Evolutionary conservation across 768 basidiomycete genomes (phyloP), one percentile per base, ranked within the genome.

Genomic region (Leccinum variicolor): DNA sequence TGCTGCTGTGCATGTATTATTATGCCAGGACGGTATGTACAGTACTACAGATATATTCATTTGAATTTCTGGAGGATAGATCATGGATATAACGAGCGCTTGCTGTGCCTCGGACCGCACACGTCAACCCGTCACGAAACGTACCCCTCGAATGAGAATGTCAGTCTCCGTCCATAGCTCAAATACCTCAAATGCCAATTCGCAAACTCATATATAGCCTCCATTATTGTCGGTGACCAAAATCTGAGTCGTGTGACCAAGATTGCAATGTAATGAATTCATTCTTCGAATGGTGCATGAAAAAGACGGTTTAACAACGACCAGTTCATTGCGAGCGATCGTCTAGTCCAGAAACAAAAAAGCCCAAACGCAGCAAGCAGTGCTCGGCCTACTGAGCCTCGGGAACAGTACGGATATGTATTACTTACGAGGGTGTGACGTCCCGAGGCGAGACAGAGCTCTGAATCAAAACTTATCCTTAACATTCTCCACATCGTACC

Each of bases 221-320:
- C 13, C 45, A 48, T 25, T 53, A 64, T 53, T 50, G 21, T 26
- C 15, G 25, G 10, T 31, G 56, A 46, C 19, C 36, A 58, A 56
- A 62, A 49, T 50, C 57, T 41, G 55, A 47, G 36, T 57, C 53
- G 45, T 39, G 6, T 46, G 55, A 63, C 26, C 59, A 31, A 58
- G 55, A 50, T 25, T 33, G 11, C 41, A 56, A 50, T 57, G 26
- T 25, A 31, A 31, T 31, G 29, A 31, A 5, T 17, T 15, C 26
- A 39, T 39, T 39, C 39, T 41, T 41, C 39, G 39, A 41, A 19
- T 41, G 33, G 14, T 10, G 14, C 33, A 34, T 34, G 14, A 15
- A 34, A 34, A 50, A 49, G 28, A 47, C 47, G 50, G 19, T n/a
- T n/a, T n/a, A n/a, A 25, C 15, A n/a, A 50, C 25, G 23, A n/a